A percentile compares a stretch with the other conserved stretches of the same genome.
Evolutionary conservation across 2,329 filamentous ascomycete genomes (phyloP).

Genomic region (Aspergillus japonicus): DNA sequence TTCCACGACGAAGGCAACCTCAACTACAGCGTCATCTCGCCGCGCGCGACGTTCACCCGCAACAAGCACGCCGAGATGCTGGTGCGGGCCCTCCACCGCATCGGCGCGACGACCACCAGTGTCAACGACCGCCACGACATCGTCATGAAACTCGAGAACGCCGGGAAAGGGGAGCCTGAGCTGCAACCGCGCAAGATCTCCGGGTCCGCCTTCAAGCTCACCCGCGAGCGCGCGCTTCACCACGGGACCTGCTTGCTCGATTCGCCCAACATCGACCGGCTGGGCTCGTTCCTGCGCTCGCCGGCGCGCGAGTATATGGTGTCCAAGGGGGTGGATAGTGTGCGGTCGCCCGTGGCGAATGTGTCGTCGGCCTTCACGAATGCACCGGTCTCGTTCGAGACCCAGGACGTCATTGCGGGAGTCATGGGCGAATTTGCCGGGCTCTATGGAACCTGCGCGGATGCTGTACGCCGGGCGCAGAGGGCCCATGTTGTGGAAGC

Average conservation of each 20-base stretch:
- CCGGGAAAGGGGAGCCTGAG: not conserved
- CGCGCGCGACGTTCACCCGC: constrained; percentile 72
- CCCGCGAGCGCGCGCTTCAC: constrained; percentile 75
- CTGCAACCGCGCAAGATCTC: constrained; percentile 71
- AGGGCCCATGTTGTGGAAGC: constrained; percentile 34
- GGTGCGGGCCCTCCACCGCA: constrained; percentile 67
- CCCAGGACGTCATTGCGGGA: constrained; percentile 49
- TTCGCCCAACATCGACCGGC: constrained; percentile 69
- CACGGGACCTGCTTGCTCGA: constrained; percentile 86
- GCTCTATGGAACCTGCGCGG: constrained; percentile 59
- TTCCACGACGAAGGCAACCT: constrained; percentile 93
- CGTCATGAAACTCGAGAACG: constrained; percentile 61
- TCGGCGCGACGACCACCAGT: constrained; percentile 53
- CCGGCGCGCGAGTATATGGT: constrained; percentile 74
- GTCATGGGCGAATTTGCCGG: constrained; percentile 64
- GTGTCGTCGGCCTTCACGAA: constrained; percentile 57
- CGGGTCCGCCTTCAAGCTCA: constrained; percentile 93
- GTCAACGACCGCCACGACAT: constrained; percentile 95
- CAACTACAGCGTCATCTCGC: constrained; percentile 91
- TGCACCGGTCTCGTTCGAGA: constrained; percentile 49
- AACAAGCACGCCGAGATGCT: constrained; percentile 92
- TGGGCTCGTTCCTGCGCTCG: constrained; percentile 72
- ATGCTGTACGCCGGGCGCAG: constrained; percentile 35
- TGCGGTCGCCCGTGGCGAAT: constrained; percentile 80
- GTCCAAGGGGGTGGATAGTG: constrained; percentile 85